Evolutionary conservation across 176 grass and related monocot genomes (phyloP).

Genomic region (Saccharum officinarum): DNA sequence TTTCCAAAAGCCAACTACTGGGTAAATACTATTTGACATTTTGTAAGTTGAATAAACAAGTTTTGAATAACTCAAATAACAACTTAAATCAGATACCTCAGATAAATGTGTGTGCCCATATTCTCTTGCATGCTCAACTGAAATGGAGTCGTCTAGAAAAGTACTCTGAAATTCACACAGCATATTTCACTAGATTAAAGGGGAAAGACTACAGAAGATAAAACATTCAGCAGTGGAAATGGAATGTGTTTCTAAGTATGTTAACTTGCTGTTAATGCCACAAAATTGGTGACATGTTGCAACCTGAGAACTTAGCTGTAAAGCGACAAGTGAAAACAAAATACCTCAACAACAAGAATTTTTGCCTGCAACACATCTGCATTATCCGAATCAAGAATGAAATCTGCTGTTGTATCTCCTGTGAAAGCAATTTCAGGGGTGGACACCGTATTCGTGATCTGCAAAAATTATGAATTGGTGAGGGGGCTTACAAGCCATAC

Average conservation of each 20-base stretch:
- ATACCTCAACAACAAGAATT: slow-evolving; percentile 82
- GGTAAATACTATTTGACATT: slow-evolving; percentile 8
- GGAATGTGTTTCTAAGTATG: neutral
- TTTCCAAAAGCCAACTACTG: neutral
- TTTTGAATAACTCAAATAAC: slow-evolving; percentile 8
- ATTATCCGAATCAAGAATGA: slow-evolving; percentile 85
- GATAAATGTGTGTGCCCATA: slow-evolving; percentile 83
- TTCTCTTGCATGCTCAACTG: slow-evolving; percentile 85
- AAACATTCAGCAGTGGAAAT: neutral
- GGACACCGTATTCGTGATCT: slow-evolving; percentile 73
- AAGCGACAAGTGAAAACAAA: slow-evolving; percentile 11
- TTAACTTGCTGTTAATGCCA: neutral
- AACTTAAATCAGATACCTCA: slow-evolving; percentile 50
- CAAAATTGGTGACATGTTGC: neutral
- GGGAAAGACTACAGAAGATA: neutral
- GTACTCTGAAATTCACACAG: slow-evolving; percentile 66
- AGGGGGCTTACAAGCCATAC: neutral
- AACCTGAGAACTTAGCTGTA: neutral
- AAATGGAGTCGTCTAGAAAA: slow-evolving; percentile 76
- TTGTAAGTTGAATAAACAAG: neutral
- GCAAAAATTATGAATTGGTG: neutral
- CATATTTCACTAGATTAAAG: neutral
- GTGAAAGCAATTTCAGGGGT: slow-evolving; percentile 96
- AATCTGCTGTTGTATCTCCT: slow-evolving; percentile 90
- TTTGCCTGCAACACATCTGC: slow-evolving; percentile 59